These are phyloP conservation scores for Jamesozyma piceae DNA, from an alignment of 805 yeast species.

Conservation along the genomic window DNA sequence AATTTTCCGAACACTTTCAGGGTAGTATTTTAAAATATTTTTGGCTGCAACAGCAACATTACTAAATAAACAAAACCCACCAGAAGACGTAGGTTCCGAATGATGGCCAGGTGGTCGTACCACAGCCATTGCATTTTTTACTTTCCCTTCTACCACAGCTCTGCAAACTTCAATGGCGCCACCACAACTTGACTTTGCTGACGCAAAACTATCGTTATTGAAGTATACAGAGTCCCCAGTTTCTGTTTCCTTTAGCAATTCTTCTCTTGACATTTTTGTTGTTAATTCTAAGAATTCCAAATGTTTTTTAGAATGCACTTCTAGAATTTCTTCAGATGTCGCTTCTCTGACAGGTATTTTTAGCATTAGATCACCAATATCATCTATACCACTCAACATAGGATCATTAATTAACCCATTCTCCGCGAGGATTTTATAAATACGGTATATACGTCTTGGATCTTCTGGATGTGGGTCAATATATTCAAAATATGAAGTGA, in stretches of 20 bases:
- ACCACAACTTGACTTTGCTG: slow-evolving; percentile 91
- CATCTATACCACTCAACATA: slow-evolving; percentile 53
- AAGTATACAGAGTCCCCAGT: slow-evolving; percentile 90
- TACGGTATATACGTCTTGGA: slow-evolving; percentile 89
- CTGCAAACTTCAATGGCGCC: slow-evolving; percentile 94
- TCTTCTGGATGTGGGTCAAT: slow-evolving; percentile 99
- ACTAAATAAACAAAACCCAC: slow-evolving; percentile 92
- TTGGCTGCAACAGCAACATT: slow-evolving; percentile 97
- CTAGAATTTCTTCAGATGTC: slow-evolving; percentile 68
- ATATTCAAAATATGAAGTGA: slow-evolving; percentile 84
- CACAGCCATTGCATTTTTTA: slow-evolving; percentile 85
- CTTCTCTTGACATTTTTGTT: slow-evolving; percentile 65
- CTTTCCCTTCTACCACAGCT: slow-evolving; percentile 88
- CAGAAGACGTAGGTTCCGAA: slow-evolving; percentile 95
- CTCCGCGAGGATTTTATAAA: slow-evolving; percentile 87
- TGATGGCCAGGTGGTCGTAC: slow-evolving; percentile 99
- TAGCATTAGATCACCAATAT: slow-evolving; percentile 77
- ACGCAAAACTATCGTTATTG: slow-evolving; percentile 77
- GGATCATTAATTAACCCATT: slow-evolving; percentile 83
- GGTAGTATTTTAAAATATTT: slow-evolving; percentile 68
- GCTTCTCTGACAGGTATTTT: slow-evolving; percentile 91
- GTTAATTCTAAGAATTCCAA: slow-evolving; percentile 67
- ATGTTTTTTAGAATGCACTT: slow-evolving; percentile 80
- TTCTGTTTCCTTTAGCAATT: slow-evolving; percentile 73
- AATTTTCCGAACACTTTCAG: slow-evolving; percentile 78